Conservation (phyloP, 1,284 basidiomycete species). For the Phellinidium pouzarii region DNA sequence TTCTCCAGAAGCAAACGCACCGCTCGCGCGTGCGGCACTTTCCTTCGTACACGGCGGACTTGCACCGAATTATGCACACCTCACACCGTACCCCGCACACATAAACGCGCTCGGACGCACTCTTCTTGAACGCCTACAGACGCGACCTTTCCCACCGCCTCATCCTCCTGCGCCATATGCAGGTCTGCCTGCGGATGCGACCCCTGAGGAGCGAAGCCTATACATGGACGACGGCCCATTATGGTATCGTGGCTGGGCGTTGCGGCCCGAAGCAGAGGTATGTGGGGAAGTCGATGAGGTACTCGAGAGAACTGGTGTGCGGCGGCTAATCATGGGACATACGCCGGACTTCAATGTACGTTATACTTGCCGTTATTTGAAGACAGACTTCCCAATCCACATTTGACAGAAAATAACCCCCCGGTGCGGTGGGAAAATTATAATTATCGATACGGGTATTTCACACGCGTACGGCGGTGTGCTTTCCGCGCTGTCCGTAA, state of each 20-base stretch:
- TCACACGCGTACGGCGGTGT: conserved; percentile 92
- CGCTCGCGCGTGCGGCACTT: conserved; percentile 67
- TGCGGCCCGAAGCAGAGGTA: conserved; percentile 59
- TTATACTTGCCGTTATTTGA: conserved; percentile 2
- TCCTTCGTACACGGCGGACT: conserved; percentile 88
- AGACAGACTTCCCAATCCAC: neutral
- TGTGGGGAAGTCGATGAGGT: conserved; percentile 70
- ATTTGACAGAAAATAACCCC: conserved; percentile 60
- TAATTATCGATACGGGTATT: conserved; percentile 92
- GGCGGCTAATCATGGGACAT: conserved; percentile 90
- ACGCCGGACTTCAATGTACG: conserved; percentile 79
- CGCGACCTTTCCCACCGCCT: conserved; percentile 56
- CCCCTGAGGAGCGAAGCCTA: conserved; percentile 58
- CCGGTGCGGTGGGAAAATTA: conserved; percentile 78
- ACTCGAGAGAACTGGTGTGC: conserved; percentile 64
- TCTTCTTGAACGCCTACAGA: conserved; percentile 59
- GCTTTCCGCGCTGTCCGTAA: conserved; percentile 78
- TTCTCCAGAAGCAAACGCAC: conserved; percentile 33
- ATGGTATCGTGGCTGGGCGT: conserved; percentile 90
- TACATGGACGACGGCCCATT: conserved; percentile 75
- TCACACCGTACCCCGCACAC: conserved; percentile 72
- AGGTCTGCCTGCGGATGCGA: conserved; percentile 63
- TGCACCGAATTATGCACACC: conserved; percentile 62
- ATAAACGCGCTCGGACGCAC: conserved; percentile 71
- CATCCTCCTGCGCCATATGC: conserved; percentile 78